A percentile compares a stretch with the other conserved stretches of the same genome.
Conservation (phyloP, 192 early-diverging fungal species). For the Powellomyces hirtus region DNA sequence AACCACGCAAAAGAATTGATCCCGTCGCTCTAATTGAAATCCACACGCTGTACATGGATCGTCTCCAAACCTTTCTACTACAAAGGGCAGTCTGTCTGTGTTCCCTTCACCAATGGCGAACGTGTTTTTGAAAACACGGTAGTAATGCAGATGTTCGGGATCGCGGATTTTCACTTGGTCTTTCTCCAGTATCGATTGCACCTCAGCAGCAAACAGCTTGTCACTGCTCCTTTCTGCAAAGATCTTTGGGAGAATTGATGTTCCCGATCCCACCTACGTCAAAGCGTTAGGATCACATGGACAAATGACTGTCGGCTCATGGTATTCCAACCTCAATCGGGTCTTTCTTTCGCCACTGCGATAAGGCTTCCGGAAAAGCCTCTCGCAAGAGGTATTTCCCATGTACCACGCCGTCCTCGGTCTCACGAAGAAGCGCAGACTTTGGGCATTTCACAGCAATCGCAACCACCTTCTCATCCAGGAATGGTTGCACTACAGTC, state of each 20-base stretch:
- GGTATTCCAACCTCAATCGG: too few species aligned
- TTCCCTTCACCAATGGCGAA: constrained; percentile 29
- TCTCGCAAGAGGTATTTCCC: too few species aligned
- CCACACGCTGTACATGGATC: constrained; percentile 65
- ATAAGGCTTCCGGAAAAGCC: too few species aligned
- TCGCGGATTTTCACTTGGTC: constrained; percentile 59
- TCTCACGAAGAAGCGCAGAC: too few species aligned
- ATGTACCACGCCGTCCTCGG: too few species aligned
- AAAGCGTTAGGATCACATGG: background rate
- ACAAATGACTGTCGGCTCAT: background rate
- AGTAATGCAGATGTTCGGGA: constrained; percentile 64
- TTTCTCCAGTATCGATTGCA: constrained; percentile 32
- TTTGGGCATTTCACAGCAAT: too few species aligned
- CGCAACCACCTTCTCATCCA: too few species aligned
- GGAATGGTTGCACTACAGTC: too few species aligned
- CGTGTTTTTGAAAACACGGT: constrained; percentile 46
- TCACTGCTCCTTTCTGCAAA: constrained; percentile 30
- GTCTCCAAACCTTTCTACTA: constrained; percentile 33
- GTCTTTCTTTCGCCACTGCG: too few species aligned
- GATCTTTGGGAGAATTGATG: constrained; percentile 51
- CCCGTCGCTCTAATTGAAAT: constrained; percentile 51
- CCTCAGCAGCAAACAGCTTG: constrained; percentile 21
- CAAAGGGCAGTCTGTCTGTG: constrained; percentile 6
- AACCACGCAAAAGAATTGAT: too few species aligned
- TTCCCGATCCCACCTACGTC: constrained; percentile 52